Percentiles rank a stretch among this genome's conserved stretches.
Conservation (phyloP, 495 filamentous ascomycete species). For the Durotheca rogersii region DNA sequence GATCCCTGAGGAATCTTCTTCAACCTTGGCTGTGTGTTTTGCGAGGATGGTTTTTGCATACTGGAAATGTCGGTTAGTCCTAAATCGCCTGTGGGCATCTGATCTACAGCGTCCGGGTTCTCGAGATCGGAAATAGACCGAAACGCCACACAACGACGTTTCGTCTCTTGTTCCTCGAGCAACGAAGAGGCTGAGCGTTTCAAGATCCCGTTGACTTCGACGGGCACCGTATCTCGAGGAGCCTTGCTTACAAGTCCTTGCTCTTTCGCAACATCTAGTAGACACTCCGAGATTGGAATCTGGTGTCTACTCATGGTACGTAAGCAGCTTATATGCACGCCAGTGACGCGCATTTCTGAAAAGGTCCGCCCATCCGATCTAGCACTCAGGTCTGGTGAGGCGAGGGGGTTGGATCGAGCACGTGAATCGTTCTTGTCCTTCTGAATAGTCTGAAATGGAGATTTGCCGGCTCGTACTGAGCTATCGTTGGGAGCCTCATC, state of each 20-base stretch:
- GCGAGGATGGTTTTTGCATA: constrained; percentile 16
- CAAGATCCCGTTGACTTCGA: not conserved
- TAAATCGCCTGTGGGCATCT: not conserved
- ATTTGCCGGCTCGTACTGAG: constrained; percentile 5
- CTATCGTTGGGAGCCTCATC: not conserved
- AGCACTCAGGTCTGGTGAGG: not conserved
- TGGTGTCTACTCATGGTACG: constrained; percentile 14
- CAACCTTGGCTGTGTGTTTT: constrained; percentile 19
- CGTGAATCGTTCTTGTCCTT: not conserved
- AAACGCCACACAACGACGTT: constrained; percentile 30
- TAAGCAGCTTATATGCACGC: constrained; percentile 30
- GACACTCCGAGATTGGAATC: constrained; percentile 18
- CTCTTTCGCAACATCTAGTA: constrained; percentile 40
- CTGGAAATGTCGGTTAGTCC: not conserved
- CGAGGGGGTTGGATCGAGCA: not conserved
- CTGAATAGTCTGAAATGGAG: not conserved
- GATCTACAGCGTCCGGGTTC: not conserved
- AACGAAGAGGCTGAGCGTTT: constrained; percentile 19
- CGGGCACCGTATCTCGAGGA: constrained; percentile 10
- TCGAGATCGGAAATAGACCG: constrained; percentile 1
- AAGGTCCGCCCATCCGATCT: constrained; percentile 1
- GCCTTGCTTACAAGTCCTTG: constrained; percentile 33
- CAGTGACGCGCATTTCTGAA: constrained; percentile 14
- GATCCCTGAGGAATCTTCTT: constrained; percentile 22
- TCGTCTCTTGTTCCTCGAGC: constrained; percentile 14